Percentiles rank a stretch among this genome's conserved stretches.
Evolutionary conservation across 169 alveolate species (phyloP).

Genomic region (Plasmodium gonderi): DNA sequence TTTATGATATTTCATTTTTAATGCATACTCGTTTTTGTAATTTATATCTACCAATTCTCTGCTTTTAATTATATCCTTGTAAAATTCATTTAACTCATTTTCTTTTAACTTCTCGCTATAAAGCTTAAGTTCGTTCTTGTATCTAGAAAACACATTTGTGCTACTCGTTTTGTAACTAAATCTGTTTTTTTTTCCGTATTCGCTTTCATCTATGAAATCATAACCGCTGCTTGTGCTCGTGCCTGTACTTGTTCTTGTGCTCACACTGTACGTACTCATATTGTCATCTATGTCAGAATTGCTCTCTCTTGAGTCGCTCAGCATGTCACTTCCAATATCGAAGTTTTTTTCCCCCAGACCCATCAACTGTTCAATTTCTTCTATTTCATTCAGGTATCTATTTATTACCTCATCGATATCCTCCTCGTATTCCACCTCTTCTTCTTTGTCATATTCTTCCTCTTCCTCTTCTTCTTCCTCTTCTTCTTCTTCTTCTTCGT

Average conservation of each 20-base stretch:
- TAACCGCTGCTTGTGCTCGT: background rate
- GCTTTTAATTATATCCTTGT: slow-evolving; percentile 24
- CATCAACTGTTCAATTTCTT: background rate
- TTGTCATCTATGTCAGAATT: background rate
- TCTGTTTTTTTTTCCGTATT: background rate
- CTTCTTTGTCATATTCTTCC: background rate
- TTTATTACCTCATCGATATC: slow-evolving; percentile 17
- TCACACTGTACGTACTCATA: background rate
- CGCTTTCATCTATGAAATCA: background rate
- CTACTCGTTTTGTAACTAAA: background rate
- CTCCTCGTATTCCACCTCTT: background rate
- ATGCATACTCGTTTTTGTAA: slow-evolving; percentile 44
- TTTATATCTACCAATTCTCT: slow-evolving; percentile 17
- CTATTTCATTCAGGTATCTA: background rate
- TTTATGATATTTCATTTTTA: slow-evolving; percentile 60
- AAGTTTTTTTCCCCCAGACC: background rate
- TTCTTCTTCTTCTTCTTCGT: background rate
- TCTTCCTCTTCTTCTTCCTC: background rate
- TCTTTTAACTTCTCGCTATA: slow-evolving; percentile 20
- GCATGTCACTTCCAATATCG: background rate
- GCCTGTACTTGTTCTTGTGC: background rate
- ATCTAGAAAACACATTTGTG: background rate
- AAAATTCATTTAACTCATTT: slow-evolving; percentile 35
- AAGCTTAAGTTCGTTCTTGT: slow-evolving; percentile 7
- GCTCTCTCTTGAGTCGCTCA: background rate